Conservation (phyloP, 805 yeast species). For the Alloascoidea africana region DNA sequence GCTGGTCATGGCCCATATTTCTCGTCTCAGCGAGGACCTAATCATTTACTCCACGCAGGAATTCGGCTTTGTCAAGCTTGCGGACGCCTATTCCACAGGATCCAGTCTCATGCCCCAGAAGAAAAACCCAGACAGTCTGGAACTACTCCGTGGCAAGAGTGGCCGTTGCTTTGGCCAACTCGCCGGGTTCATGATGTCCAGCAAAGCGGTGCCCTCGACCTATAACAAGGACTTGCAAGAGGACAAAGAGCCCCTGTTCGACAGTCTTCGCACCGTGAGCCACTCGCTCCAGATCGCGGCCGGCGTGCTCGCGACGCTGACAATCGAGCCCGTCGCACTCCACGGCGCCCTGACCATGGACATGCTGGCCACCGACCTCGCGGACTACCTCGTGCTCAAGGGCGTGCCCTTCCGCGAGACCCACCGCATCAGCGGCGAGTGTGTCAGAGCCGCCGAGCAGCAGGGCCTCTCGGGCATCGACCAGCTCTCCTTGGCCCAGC, state of each 20-base stretch:
- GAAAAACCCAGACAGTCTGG: conserved; percentile 95
- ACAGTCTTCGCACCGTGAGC: conserved; percentile 76
- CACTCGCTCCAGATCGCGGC: conserved; percentile 92
- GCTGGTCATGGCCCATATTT: conserved; percentile 87
- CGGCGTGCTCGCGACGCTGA: conserved; percentile 85
- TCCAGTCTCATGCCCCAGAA: conserved; percentile 98
- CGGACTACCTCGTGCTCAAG: conserved; percentile 92
- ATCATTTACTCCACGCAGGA: conserved; percentile 95
- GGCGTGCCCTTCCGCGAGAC: conserved; percentile 99
- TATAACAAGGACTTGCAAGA: conserved; percentile 98
- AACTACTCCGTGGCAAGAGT: conserved; percentile 88
- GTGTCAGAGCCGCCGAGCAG: conserved; percentile 86
- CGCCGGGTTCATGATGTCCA: conserved; percentile 91
- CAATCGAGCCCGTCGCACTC: conserved; percentile 64
- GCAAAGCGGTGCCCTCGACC: conserved; percentile 95
- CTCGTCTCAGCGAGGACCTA: conserved; percentile 88
- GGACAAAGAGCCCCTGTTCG: conserved; percentile 97
- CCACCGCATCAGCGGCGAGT: conserved; percentile 96
- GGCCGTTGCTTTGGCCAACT: conserved; percentile 95
- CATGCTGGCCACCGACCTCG: conserved; percentile 97
- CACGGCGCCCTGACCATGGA: conserved; percentile 88
- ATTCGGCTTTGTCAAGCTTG: conserved; percentile 83
- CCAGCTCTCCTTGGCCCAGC: conserved; percentile 62
- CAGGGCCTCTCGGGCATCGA: conserved; percentile 71
- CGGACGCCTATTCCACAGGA: conserved; percentile 98